Evolutionary conservation across 192 early-diverging fungal species (phyloP), one percentile per base, ranked within the genome.

Genomic region (Backusella luteola): DNA sequence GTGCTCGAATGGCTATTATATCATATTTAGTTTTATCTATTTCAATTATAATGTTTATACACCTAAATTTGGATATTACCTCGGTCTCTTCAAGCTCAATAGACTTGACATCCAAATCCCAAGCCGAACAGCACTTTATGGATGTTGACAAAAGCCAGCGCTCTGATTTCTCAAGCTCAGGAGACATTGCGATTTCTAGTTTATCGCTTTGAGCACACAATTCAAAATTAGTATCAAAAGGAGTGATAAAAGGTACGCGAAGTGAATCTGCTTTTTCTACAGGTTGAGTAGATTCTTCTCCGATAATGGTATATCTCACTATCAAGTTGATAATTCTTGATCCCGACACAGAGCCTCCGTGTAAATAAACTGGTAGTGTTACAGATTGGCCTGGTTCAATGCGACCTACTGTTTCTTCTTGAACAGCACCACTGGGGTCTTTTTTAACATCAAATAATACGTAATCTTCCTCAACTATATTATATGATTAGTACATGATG

Each of bases 191-290:
- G 17, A 78, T 46, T 35, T 79, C 79, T 19, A 73, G 79, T 44
- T 69, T 68, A 78, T 84, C 79, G 67, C 66, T 68, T 53, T 83
- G 79, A 34, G 73, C 56, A 74, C 59, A 71, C 26, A 77, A 74
- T 42, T 82, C 79, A 67, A 88, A 91, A 5, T 77, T 68, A 2
- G 81, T 77, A 38, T 85, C 85, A 81, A 93, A 93, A 9, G 89
- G 86, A 1, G 75, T 69, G 34, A 85, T 80, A 78, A 91, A 93
- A 1, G 80, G 79, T 11, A 93, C 80, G 34, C 89, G 75, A 35
- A 88, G 76, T 5, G 84, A 79, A 67, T 92, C 89, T 41, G 75
- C 77, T 63, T 91, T 91, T 39, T 91, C 84, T 41, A 89, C 87
- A 77, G 81, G 85, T 71, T 81, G 66, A 41, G 81, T 66, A 53